These are phyloP conservation scores for Lichtheimia hyalospora DNA, from an alignment of 371 early-diverging fungal genomes.

Conservation along the genomic window DNA sequence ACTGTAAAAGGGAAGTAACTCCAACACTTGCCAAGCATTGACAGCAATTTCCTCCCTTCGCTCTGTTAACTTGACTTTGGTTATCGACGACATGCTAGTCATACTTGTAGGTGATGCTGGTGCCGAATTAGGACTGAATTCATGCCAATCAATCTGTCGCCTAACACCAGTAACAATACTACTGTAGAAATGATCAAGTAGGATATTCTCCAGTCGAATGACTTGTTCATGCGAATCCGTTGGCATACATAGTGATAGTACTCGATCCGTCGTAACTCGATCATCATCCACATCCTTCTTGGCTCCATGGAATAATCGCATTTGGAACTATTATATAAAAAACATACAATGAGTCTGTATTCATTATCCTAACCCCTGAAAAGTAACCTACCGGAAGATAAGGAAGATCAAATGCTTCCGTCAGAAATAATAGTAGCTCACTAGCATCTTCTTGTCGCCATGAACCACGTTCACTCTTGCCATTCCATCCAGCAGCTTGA, in stretches of 20 bases:
- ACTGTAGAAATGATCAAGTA: conserved; percentile 35
- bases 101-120: conserved; percentile 6
- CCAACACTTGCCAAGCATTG: conserved; percentile 61
- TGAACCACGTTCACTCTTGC: conserved; percentile 21
- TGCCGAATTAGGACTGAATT: neutral
- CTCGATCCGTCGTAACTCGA: conserved; percentile 57
- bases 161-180: conserved; percentile 36
- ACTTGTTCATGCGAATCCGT: conserved; percentile 3
- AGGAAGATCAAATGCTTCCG: conserved; percentile 54
- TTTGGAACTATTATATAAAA: conserved; percentile 41
- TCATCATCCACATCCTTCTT: conserved; percentile 52
- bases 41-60: conserved; percentile 31
- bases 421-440: conserved; percentile 59
- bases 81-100: conserved; percentile 3
- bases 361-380: neutral
- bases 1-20: conserved; percentile 59
- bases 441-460: conserved; percentile 60
- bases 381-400: conserved; percentile 48
- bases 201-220: conserved; percentile 21
- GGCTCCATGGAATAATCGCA: conserved; percentile 58
- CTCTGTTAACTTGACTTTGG: conserved; percentile 10
- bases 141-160: conserved; percentile 23
- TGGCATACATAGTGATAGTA: conserved; percentile 51
- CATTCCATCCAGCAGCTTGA: conserved; percentile 50
- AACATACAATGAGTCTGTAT: neutral